Conservation (phyloP, 2,329 filamentous ascomycete species). For the Botryotinia globosa region DNA sequence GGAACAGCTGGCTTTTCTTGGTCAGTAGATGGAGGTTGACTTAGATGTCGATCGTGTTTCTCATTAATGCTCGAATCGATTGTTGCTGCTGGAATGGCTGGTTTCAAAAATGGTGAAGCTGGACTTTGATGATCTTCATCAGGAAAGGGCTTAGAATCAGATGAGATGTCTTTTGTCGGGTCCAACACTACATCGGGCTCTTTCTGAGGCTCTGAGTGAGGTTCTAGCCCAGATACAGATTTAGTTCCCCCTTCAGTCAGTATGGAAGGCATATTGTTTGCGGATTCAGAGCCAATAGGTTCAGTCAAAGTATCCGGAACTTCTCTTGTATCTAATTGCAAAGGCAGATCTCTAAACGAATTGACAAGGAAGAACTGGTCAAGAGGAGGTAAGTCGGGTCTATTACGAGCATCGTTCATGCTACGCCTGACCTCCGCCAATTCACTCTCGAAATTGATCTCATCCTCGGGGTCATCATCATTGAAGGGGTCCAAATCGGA, state of each 20-base stretch:
- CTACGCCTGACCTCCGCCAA: conserved; percentile 32
- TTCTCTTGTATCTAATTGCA: conserved; percentile 6
- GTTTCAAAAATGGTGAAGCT: not conserved
- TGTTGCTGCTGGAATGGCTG: not conserved
- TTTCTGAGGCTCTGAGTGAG: not conserved
- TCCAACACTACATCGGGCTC: not conserved
- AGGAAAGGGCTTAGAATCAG: not conserved
- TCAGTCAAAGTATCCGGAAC: not conserved
- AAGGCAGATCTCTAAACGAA: conserved; percentile 24
- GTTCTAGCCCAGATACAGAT: not conserved
- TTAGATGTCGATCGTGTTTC: not conserved
- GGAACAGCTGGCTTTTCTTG: not conserved
- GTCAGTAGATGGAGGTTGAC: not conserved
- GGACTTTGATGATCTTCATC: not conserved
- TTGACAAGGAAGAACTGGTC: conserved; percentile 24
- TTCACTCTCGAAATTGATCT: conserved; percentile 38
- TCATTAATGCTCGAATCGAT: not conserved
- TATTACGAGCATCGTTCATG: conserved; percentile 24
- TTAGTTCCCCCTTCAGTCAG: not conserved
- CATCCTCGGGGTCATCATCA: conserved; percentile 32
- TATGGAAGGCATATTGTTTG: not conserved
- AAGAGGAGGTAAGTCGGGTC: conserved; percentile 28
- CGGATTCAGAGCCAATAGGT: not conserved
- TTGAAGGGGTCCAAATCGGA: conserved; percentile 37
- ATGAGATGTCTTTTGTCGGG: not conserved